Percentiles rank a stretch among this genome's conserved stretches.
These are phyloP conservation scores for Nannochloropsis gaditana DNA, from an alignment of 108 stramenopile genomes.

Conservation along the genomic window DNA sequence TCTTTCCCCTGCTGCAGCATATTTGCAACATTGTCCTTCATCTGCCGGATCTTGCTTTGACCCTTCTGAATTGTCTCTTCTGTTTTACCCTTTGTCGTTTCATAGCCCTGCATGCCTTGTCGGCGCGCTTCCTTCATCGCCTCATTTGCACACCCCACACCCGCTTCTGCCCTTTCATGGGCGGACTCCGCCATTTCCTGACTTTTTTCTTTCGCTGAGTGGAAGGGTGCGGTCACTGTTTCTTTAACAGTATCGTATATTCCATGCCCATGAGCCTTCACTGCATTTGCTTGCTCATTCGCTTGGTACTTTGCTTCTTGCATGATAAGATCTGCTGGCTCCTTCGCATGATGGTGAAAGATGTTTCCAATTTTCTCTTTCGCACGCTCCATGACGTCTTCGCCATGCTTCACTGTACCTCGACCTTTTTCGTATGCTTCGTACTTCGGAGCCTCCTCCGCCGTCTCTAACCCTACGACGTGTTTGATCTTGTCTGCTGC, in stretches of 20 bases:
- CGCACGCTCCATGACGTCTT: not conserved
- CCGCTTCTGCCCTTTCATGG: not conserved
- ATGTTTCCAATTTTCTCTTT: constrained; percentile 4
- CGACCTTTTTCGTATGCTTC: not conserved
- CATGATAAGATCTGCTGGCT: not conserved
- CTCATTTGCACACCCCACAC: not conserved
- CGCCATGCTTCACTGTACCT: not conserved
- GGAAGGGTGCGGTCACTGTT: not conserved
- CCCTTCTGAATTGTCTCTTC: not conserved
- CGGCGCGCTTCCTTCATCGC: not conserved
- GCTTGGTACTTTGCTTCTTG: not conserved
- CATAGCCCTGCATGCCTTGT: not conserved
- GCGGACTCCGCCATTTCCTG: not conserved
- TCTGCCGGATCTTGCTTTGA: not conserved
- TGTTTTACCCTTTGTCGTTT: not conserved
- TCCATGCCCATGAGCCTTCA: not conserved
- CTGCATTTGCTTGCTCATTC: not conserved
- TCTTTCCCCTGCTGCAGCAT: not conserved
- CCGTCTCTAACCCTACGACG: not conserved
- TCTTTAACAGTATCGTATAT: not conserved
- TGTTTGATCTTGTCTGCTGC: not conserved
- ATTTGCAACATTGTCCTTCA: not conserved
- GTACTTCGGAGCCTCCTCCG: not conserved
- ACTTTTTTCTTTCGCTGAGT: not conserved
- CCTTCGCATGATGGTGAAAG: not conserved